These are phyloP conservation scores for Pichia cephalocereana DNA, from an alignment of 805 yeast species.

Conservation along the genomic window DNA sequence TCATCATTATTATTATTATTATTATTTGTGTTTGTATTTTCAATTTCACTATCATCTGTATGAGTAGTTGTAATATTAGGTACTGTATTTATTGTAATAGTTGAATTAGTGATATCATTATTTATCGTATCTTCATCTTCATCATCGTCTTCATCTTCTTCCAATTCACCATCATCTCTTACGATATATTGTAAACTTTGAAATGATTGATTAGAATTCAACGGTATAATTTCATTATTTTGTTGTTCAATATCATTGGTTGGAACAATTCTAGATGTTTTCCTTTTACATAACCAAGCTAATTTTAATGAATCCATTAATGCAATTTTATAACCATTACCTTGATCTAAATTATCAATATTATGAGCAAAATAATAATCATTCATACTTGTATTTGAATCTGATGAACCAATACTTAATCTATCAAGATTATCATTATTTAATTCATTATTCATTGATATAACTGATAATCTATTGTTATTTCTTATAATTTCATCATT, in stretches of 20 bases:
- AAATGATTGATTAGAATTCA: background rate
- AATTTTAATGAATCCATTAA: slow-evolving; percentile 25
- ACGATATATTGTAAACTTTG: background rate
- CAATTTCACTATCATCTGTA: background rate
- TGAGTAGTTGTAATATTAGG: background rate
- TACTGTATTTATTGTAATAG: background rate
- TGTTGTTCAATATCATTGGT: slow-evolving; percentile 1
- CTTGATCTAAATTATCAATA: slow-evolving; percentile 22
- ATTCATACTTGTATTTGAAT: slow-evolving; percentile 6
- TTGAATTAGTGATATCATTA: background rate
- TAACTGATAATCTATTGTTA: background rate
- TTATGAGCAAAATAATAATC: slow-evolving; percentile 16
- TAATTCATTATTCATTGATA: background rate
- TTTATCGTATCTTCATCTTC: too few relatives aligned
- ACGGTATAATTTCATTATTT: background rate
- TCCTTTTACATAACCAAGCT: slow-evolving; percentile 12
- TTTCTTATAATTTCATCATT: background rate
- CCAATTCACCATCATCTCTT: background rate
- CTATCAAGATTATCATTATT: background rate
- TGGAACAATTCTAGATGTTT: background rate
- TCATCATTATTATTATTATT: background rate
- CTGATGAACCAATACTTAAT: slow-evolving; percentile 1
- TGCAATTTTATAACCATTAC: slow-evolving; percentile 20
- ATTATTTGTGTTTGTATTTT: background rate
- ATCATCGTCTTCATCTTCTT: background rate